These are phyloP conservation scores for Hirsutella minnesotensis DNA, from an alignment of 2,329 filamentous ascomycete species.

Conservation along the genomic window DNA sequence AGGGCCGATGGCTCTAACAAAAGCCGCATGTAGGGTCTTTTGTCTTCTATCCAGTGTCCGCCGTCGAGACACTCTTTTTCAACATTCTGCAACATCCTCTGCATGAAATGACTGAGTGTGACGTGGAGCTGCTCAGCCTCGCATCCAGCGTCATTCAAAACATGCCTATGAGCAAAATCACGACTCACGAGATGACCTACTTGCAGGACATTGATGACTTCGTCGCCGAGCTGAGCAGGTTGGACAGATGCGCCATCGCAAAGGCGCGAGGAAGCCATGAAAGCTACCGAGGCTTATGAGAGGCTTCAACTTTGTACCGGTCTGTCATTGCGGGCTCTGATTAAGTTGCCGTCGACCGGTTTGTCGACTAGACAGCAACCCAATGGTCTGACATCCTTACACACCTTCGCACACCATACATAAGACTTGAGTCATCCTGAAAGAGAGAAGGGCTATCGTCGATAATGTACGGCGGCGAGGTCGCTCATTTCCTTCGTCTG, in stretches of 20 bases:
- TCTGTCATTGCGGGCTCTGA: no score
- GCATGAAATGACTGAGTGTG: constrained; percentile 26
- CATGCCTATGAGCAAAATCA: constrained; percentile 17
- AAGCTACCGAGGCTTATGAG: neutral
- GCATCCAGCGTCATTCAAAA: constrained; percentile 30
- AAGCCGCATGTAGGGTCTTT: constrained; percentile 29
- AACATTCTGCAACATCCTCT: constrained; percentile 38
- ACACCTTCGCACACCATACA: no score
- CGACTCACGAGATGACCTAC: constrained; percentile 24
- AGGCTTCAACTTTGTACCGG: no score
- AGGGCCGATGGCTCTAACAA: no score
- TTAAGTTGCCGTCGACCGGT: no score
- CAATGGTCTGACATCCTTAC: no score
- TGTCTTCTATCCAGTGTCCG: constrained; percentile 44
- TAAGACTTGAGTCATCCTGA: no score
- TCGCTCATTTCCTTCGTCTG: no score
- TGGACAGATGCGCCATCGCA: constrained; percentile 31
- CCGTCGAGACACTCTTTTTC: constrained; percentile 41
- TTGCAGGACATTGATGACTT: constrained; percentile 30
- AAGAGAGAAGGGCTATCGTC: no score
- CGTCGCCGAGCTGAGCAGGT: constrained; percentile 28
- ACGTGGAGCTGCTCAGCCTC: constrained; percentile 32
- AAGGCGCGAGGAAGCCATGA: constrained; percentile 6
- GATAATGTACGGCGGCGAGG: no score
- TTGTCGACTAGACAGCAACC: no score